Base-by-base conservation (phyloP, 2,329 filamentous ascomycete species). In the Mollisia scopiformis region DNA sequence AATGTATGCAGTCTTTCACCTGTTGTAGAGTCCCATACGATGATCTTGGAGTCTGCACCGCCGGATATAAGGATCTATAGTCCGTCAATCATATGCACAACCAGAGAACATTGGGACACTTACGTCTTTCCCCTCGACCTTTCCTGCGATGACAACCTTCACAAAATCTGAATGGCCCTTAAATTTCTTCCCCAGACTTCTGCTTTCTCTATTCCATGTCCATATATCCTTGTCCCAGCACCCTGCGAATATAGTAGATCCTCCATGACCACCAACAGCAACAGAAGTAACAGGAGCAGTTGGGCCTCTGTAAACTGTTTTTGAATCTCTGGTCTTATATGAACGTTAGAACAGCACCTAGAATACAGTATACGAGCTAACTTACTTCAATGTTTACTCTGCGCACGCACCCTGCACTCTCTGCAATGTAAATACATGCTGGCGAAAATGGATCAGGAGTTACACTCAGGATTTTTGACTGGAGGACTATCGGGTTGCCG, bases 211-310 rank as follows among this genome's bases (percentile, higher is more conserved):
- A 69, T 91, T 83, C 90, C 92, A 97, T 31, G 89, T 90, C 88
- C 93, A 97, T 60, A 98, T 84, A 21, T 86, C 84, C 78, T 96
- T 97, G 77, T 99, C 94, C 95, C 95, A 99, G 61, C 89, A 95
- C 33, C 93, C 94, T 25, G 92, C 92, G 75, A 92, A 97, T 11
- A 97, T 73, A 1, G 83, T 89, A 54, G 75, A 76, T 62, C 80
- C 81, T 27, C 78, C 78, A 3, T 79, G 74, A 14, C 86, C 83
- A 47, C 85, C 88, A 35, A 92, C 80, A 16, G 90, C 86, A 28
- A 96, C 76, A 67, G 89, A 91, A 10, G 92, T 94, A 10, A 97
- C 80, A 1, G 95, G 95, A 3, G 92, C 89, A 49, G 83, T 84
- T 19, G 93, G 91, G 2, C 92, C 92, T 71, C 85, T 84, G 72